A percentile compares a stretch with the other conserved stretches of the same genome.
Conservation (phyloP, 805 yeast genomes). For the Candida xiaguanensis region DNA sequence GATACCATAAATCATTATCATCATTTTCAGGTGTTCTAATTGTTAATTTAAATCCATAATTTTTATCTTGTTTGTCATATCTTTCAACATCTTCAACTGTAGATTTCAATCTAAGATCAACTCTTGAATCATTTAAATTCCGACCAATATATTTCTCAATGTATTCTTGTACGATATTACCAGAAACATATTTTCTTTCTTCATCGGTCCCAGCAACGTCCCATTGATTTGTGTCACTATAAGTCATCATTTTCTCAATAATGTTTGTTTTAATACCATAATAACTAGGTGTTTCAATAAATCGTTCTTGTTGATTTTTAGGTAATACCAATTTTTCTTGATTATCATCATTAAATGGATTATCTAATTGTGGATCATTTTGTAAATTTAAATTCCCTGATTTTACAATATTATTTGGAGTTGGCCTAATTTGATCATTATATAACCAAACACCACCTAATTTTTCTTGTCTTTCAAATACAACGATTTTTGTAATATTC, state of each 20-base stretch:
- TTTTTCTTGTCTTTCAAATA: constrained; percentile 36
- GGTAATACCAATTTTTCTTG: constrained; percentile 10
- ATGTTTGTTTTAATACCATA: constrained; percentile 34
- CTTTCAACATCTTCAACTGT: constrained; percentile 38
- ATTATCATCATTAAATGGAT: constrained; percentile 18
- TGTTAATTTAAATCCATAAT: constrained; percentile 18
- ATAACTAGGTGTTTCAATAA: constrained; percentile 28
- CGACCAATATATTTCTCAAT: constrained; percentile 25
- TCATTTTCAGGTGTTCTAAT: constrained; percentile 14
- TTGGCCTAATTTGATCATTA: constrained; percentile 19
- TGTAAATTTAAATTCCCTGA: constrained; percentile 18
- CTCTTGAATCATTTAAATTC: constrained; percentile 15
- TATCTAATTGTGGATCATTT: constrained; percentile 27
- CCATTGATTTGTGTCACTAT: constrained; percentile 38
- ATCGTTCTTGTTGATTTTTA: constrained; percentile 22
- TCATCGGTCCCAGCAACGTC: constrained; percentile 18
- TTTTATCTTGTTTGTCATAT: constrained; percentile 7
- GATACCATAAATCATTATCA: constrained; percentile 33
- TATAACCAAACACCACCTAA: constrained; percentile 44
- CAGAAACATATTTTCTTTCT: constrained; percentile 23
- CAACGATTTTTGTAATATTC: constrained; percentile 25
- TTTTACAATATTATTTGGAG: constrained; percentile 17
- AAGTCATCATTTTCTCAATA: constrained; percentile 45
- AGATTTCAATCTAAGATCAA: constrained; percentile 24
- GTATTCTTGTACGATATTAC: constrained; percentile 23